A percentile compares a stretch with the other conserved stretches of the same genome.
These are phyloP conservation scores for Achaetomium macrosporum DNA, from an alignment of 2,329 filamentous ascomycete genomes.

Conservation along the genomic window DNA sequence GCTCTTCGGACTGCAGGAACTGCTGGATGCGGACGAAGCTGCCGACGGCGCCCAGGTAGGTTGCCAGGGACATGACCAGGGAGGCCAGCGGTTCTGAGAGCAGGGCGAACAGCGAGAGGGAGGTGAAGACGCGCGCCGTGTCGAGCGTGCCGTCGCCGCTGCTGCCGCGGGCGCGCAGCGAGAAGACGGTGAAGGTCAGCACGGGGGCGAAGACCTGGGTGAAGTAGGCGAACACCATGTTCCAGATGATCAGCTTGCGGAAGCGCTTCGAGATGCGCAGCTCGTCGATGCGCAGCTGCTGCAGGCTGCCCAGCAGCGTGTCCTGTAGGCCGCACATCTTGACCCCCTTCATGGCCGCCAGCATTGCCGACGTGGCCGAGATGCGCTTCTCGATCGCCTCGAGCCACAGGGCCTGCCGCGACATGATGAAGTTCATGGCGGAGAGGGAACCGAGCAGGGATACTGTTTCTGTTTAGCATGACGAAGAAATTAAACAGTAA, in stretches of 20 bases:
- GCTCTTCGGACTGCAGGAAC: constrained; percentile 29
- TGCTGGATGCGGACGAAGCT: constrained; percentile 31
- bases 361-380: constrained; percentile 34
- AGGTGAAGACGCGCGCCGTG: constrained; percentile 33
- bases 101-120: constrained; percentile 33
- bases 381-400: constrained; percentile 37
- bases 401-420: constrained; percentile 35
- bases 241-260: constrained; percentile 32
- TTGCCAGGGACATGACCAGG: constrained; percentile 31
- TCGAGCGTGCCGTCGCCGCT: constrained; percentile 25
- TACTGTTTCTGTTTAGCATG: neutral
- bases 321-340: constrained; percentile 40
- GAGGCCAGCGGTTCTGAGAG: constrained; percentile 30
- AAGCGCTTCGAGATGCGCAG: constrained; percentile 35
- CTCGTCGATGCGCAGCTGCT: constrained; percentile 33
- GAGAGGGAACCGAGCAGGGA: too few species aligned
- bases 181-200: constrained; percentile 32
- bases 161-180: constrained; percentile 27
- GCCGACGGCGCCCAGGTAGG: constrained; percentile 30
- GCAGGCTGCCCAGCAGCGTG: constrained; percentile 30
- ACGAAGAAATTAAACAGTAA: too few species aligned
- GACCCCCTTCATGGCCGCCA: constrained; percentile 38
- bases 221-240: constrained; percentile 13
- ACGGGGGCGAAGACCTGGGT: constrained; percentile 30
- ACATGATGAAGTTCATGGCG: constrained; percentile 16